phyloP scores from a whole-genome alignment of 208 protist genomes.

The Naegleria gruberi region DNA sequence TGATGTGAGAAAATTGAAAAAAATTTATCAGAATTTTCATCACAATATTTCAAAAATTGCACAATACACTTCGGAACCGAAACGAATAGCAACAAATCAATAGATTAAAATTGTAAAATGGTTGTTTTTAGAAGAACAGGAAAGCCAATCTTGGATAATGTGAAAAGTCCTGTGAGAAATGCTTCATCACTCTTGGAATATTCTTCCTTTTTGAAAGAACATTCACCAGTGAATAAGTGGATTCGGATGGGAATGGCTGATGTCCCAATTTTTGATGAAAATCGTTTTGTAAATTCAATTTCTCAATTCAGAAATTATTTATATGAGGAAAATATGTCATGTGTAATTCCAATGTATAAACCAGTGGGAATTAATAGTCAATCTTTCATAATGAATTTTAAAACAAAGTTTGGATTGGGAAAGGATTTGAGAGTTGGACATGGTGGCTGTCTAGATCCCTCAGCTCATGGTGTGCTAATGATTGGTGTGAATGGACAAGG shows the following conservation, averaged over 20 bases:
- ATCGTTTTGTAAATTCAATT: not conserved
- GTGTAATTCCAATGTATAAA: not conserved
- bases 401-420: not conserved
- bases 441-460: not conserved
- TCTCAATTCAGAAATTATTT: not conserved
- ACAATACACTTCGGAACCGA: no score
- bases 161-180: not conserved
- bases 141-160: no score
- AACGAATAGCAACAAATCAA: no score
- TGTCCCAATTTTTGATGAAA: not conserved
- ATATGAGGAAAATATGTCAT: not conserved
- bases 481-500: not conserved
- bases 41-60: no score
- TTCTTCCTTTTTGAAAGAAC: not conserved
- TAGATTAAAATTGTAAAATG: no score
- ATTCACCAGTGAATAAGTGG: not conserved
- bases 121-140: no score
- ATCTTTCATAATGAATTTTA: not conserved
- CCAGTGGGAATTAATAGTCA: not conserved
- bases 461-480: not conserved
- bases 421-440: not conserved
- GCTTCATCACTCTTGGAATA: not conserved
- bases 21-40: no score
- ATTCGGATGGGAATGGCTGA: not conserved
- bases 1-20: no score